Evolutionary conservation across 2,329 filamentous ascomycete genomes (phyloP), one percentile per base, ranked within the genome.

Genomic region (Botrytis pseudocinerea): DNA sequence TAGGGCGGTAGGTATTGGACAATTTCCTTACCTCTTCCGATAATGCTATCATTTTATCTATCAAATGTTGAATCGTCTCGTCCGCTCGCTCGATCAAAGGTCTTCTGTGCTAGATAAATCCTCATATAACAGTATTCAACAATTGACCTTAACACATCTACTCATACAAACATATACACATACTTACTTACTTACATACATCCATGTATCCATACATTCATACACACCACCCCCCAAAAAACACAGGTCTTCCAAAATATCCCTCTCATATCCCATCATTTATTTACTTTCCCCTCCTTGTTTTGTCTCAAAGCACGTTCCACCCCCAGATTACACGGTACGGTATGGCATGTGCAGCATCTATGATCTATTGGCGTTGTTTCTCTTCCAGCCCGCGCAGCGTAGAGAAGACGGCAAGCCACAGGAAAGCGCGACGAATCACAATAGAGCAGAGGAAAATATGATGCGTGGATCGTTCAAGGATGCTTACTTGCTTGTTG

Each of bases 291-390:
- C 68, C 54, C 68, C 68, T 70, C 68, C 38, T 46, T 70, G 68
- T 70, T 69, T 69, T 61, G 54, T 61, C 54, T 70, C 28, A 8
- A 44, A 44, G 68, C 68, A 70, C 68, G 68, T 70, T 46, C 68
- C 54, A 44, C 51, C 68, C 68, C 42, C 42, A 46, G 54, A 70
- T 61, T 68, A 40, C 44, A 12, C 20, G 22, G 16, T 42, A 22
- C 9, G 22, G 14, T 1, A 28, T 54, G n/a, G 14, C 14, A 54
- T 38, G 32, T 32, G 4, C 32, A 32, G 32, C 32, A 32, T 32
- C 32, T 4, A 32, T 32, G 32, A 0, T 32, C 32, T 4, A 32
- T 32, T 32, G 32, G 32, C 32, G 2, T 32, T 32, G 32, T 32
- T 32, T 32, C 32, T 32, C 32, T 32, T 3, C 32, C 32, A 2